Percentiles rank a stretch among this genome's conserved stretches.
Conservation (phyloP, 2,329 filamentous ascomycete genomes). For the Phaeophleospora eucalypticola region DNA sequence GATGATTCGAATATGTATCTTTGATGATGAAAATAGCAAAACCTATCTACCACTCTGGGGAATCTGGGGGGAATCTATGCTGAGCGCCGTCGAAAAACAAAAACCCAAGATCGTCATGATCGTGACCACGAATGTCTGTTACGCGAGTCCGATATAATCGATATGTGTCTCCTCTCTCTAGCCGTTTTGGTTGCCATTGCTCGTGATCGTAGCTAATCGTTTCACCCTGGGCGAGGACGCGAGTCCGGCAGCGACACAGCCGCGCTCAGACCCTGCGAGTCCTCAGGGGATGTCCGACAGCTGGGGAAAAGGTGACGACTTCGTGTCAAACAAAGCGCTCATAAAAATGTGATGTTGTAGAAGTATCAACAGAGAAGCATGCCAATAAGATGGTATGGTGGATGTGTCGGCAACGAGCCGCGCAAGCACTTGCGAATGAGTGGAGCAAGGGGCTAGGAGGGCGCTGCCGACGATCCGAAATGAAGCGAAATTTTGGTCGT, state of each 20-base stretch:
- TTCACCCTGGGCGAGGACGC: background rate
- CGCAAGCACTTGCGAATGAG: constrained; percentile 13
- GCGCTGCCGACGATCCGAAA: too few species aligned
- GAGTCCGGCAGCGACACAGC: background rate
- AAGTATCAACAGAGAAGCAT: constrained; percentile 20
- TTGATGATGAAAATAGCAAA: too few species aligned
- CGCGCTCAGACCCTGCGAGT: background rate
- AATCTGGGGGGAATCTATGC: too few species aligned
- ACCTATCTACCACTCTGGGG: too few species aligned
- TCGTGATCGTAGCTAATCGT: background rate
- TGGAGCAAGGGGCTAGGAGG: constrained; percentile 10
- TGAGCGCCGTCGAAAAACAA: too few species aligned
- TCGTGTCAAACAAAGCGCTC: constrained; percentile 1
- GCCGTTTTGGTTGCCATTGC: background rate
- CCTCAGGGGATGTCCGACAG: background rate
- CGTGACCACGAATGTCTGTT: too few species aligned
- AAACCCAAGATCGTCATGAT: too few species aligned
- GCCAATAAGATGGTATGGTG: constrained; percentile 11
- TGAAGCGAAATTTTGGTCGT: too few species aligned
- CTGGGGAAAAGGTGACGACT: background rate
- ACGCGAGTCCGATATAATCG: too few species aligned
- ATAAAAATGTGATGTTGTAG: background rate
- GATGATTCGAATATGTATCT: too few species aligned
- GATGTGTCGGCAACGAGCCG: background rate
- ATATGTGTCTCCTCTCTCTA: too few species aligned